A percentile compares a stretch with the other conserved stretches of the same genome.
These are phyloP conservation scores for Tagetes patula DNA, from an alignment of 129 eudicot species.

Conservation along the genomic window DNA sequence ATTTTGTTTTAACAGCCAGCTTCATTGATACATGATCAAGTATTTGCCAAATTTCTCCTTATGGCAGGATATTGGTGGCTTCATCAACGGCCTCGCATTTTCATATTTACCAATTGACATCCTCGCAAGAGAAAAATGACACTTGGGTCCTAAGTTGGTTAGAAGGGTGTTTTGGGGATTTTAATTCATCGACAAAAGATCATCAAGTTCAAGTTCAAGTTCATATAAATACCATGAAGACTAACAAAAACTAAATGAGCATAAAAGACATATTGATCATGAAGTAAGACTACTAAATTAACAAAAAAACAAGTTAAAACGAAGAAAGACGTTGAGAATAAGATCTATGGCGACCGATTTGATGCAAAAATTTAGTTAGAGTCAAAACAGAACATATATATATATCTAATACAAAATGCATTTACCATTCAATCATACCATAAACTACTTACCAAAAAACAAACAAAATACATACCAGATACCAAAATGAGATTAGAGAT, in stretches of 20 bases:
- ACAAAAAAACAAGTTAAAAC: not conserved
- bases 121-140: not conserved
- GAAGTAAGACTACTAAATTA: not conserved
- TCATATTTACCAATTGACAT: not conserved
- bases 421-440: slow-evolving; percentile 1
- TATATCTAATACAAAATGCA: slow-evolving; percentile 7
- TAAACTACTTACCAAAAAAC: slow-evolving; percentile 19
- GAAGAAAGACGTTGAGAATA: not conserved
- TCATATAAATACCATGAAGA: not conserved
- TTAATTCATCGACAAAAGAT: not conserved
- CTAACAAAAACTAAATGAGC: slow-evolving; percentile 7
- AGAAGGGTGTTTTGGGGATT: not conserved
- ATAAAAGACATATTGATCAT: slow-evolving; percentile 8
- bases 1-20: too few species aligned
- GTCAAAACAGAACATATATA: slow-evolving; percentile 14
- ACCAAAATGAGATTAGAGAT: slow-evolving; percentile 25
- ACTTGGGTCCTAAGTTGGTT: too few species aligned
- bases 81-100: too few species aligned
- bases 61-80: too few species aligned
- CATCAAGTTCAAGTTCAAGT: not conserved
- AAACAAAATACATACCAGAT: slow-evolving; percentile 21
- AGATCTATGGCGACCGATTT: slow-evolving; percentile 22
- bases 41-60: not conserved
- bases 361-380: slow-evolving; percentile 24
- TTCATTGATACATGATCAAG: not conserved